A percentile compares a stretch with the other conserved stretches of the same genome.
phyloP scores from a whole-genome alignment of 257 asterid species.

The Capsicum rhomboideum region DNA sequence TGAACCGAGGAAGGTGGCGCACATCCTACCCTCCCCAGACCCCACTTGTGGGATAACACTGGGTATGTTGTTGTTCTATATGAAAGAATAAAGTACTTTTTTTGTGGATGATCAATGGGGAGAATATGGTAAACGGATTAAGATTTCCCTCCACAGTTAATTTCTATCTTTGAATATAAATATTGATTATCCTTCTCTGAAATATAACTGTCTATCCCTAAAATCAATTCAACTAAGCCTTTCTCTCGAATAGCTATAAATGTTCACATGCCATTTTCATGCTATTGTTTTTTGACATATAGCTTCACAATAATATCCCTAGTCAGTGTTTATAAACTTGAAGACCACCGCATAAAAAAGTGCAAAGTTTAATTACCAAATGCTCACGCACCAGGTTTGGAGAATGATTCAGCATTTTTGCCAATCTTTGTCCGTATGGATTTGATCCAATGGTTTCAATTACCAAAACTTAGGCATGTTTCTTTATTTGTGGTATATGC shows the following conservation, averaged over 20 bases:
- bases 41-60: too few relatives aligned
- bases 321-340: neutral
- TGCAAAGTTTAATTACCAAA: neutral
- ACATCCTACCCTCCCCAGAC: too few relatives aligned
- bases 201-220: neutral
- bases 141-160: neutral
- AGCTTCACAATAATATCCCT: neutral
- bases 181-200: neutral
- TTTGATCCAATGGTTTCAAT: neutral
- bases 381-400: neutral
- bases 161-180: neutral
- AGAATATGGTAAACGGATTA: neutral
- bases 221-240: neutral
- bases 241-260: neutral
- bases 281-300: neutral
- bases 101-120: neutral
- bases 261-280: neutral
- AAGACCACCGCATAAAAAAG: neutral
- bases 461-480: neutral
- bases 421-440: neutral
- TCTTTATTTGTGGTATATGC: neutral
- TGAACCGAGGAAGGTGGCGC: neutral
- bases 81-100: too few relatives aligned
- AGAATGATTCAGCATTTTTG: neutral
- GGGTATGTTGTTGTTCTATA: too few relatives aligned